Conservation (phyloP, 2,329 filamentous ascomycete genomes). For the Scolecobasidium constrictum region DNA sequence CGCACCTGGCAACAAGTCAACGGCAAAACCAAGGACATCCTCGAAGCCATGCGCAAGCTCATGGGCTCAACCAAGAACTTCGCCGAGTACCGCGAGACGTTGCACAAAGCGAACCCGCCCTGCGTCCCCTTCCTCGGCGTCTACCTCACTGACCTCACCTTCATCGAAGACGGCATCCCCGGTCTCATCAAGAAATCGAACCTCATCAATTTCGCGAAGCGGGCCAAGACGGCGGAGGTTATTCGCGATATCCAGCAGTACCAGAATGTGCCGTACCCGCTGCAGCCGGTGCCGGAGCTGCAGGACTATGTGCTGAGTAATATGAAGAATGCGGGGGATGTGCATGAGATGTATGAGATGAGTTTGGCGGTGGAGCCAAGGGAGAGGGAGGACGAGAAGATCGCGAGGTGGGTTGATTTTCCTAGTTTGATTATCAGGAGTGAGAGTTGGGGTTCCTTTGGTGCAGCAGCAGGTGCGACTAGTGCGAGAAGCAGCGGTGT, state of each 20-base stretch:
- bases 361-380: conserved; percentile 86
- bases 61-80: conserved; percentile 99
- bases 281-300: conserved; percentile 80
- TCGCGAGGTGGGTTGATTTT: no score
- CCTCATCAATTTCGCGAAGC: conserved; percentile 97
- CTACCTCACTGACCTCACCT: conserved; percentile 92
- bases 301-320: conserved; percentile 96
- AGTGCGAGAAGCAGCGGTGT: no score
- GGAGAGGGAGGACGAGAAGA: conserved; percentile 97
- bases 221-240: conserved; percentile 93
- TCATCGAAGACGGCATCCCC: conserved; percentile 96
- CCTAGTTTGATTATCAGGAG: no score
- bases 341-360: conserved; percentile 99
- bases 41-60: conserved; percentile 85
- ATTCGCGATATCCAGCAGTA: conserved; percentile 98
- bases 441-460: no score
- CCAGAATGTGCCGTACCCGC: conserved; percentile 90
- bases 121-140: conserved; percentile 98
- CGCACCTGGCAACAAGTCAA: conserved; percentile 93
- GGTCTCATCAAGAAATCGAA: conserved; percentile 94
- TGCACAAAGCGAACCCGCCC: conserved; percentile 87
- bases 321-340: conserved; percentile 89
- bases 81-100: conserved; percentile 84
- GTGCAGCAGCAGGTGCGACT: no score
- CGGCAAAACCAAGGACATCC: conserved; percentile 63